Evolutionary conservation across 163 green algal species (phyloP), one percentile per base, ranked within the genome.

Genomic region (Chlorella variabilis): DNA sequence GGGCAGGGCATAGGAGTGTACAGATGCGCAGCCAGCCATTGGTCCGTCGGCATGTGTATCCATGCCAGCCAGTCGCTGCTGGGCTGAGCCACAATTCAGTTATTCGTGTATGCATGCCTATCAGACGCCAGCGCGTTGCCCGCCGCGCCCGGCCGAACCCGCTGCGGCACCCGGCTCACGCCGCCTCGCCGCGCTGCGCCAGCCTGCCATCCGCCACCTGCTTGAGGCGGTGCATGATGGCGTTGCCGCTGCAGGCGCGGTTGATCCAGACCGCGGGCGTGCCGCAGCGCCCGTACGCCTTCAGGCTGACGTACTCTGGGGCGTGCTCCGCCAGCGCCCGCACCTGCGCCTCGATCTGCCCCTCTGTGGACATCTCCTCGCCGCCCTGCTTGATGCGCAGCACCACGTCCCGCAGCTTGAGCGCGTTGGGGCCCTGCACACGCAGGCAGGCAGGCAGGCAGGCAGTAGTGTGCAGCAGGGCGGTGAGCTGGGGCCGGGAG

Each of bases 231-330:
- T 39, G 36, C 59, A 73, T 51, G 27, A 88, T 33, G 2, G 65
- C 77, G 25, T 62, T 78, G n/a, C 41, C 54, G 48, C 61, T 70
- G 33, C 15, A n/a, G 25, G 8, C 15, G 23, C 85, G 49, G 63
- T 89, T 61, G 18, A 86, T 38, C 85, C 85, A 89, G 11, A 87
- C 42, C 3, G 85, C 82, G 25, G 85, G 85, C n/a, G 85, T 87
- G 77, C 77, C 81, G 77, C 77, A 82, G 25, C 39, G 17, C 27
- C 85, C 85, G n/a, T 63, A 89, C 25, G 85, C 77, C 34, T 56
- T 49, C 31, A 89, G 66, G 48, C 36, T 23, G 23, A 86, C 18
- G 41, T 71, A 87, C 20, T 89, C 81, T 27, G 81, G 81, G 25
- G 85, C 85, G 27, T 80, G 58, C 29, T 74, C 15, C 4, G 80